A percentile compares a stretch with the other conserved stretches of the same genome.
phyloP scores from a whole-genome alignment of 129 eudicot genomes.

The Pulicaria dysenterica region DNA sequence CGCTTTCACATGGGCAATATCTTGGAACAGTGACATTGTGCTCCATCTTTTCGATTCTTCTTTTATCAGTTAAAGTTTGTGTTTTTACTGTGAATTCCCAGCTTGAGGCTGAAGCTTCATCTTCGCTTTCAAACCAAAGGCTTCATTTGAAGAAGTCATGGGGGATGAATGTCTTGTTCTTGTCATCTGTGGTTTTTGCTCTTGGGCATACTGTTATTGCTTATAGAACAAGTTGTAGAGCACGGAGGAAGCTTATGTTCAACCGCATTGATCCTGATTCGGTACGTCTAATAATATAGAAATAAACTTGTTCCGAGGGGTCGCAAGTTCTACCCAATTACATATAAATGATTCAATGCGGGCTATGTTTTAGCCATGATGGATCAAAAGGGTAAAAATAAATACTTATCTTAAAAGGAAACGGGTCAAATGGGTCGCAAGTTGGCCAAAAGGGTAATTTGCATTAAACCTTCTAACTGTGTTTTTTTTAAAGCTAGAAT shows the following conservation, averaged over 20 bases:
- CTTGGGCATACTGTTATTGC: slow-evolving; percentile 97
- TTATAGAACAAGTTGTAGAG: slow-evolving; percentile 88
- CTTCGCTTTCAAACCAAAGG: slow-evolving; percentile 63
- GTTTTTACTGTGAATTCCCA: slow-evolving; percentile 81
- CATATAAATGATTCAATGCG: not conserved
- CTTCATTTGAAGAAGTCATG: slow-evolving; percentile 92
- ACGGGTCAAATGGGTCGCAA: not conserved
- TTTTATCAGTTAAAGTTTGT: slow-evolving; percentile 85
- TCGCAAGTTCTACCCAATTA: not conserved
- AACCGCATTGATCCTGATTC: slow-evolving; percentile 87
- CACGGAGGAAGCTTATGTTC: slow-evolving; percentile 86
- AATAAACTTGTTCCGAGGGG: not conserved
- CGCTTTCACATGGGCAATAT: slow-evolving; percentile 91
- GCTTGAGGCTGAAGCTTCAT: slow-evolving; percentile 77
- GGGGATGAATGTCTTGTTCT: slow-evolving; percentile 96
- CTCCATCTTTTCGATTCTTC: slow-evolving; percentile 68
- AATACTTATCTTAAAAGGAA: not conserved
- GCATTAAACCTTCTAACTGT: not conserved
- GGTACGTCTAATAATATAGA: slow-evolving; percentile 44
- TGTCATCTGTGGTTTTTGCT: slow-evolving; percentile 95
- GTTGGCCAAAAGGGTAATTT: not conserved
- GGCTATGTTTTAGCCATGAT: not conserved
- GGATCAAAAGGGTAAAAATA: not conserved
- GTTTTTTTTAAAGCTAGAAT: not conserved
- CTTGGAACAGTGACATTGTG: slow-evolving; percentile 85